Evolutionary conservation across 2,329 filamentous ascomycete species (phyloP), one percentile per base, ranked within the genome.

Genomic region (Diaporthe helianthi): DNA sequence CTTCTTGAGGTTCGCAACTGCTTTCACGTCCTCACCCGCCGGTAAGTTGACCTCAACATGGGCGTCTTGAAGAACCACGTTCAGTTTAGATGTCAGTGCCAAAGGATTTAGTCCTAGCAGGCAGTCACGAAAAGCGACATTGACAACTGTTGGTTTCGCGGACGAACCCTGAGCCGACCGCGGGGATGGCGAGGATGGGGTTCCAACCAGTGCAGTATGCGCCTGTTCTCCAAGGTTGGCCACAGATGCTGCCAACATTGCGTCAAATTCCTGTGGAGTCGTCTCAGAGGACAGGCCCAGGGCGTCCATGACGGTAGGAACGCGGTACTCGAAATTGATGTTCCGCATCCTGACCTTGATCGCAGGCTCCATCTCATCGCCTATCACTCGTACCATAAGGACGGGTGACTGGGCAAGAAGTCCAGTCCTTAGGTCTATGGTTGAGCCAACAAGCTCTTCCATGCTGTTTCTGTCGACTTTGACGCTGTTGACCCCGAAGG

Each of bases 331-430:
- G n/a, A 93, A 79, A 70, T 89, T 91, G 5, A 97, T 74, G 71
- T 97, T 94, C 79, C 92, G 92, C 51, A 98, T 81, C 77, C 97
- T 97, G 69, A 98, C 79, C 78, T 97, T 97, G 73, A 98, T 84
- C 8, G 93, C 90, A 0, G 97, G 95, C 72, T 98, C 95, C 81
- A 97, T 93, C 77, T 98, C 95, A 77, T 98, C 94, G 0, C 93
- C 93, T 73, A 99, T 92, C 81, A 97, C 92, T 61, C 96, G 88
- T 70, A 92, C 88, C 90, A 97, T 97, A 65, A 98, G 78, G 72
- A 94, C 93, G 1, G 87, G 81, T 3, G 72, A 77, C 69, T 71
- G 76, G 19, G 47, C 46, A 31, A 64, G 54, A 46, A 69, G 65
- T 7, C 26, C 73, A 41, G 73, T 77, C 49, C 75, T 77, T 67